phyloP scores from a whole-genome alignment of 208 protist species.

The Kentomonas sorsogonicus region DNA sequence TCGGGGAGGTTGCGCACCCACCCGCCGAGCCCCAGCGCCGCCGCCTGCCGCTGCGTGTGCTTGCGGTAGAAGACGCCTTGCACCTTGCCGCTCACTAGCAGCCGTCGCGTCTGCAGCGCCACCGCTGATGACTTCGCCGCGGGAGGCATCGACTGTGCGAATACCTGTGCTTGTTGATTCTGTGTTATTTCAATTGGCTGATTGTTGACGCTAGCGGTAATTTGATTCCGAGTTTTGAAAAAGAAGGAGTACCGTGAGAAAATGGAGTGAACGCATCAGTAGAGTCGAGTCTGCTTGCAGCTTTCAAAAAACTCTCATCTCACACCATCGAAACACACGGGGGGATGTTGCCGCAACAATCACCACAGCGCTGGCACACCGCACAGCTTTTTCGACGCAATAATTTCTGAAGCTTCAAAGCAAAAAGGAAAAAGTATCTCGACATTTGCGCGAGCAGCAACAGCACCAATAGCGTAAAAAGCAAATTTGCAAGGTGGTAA shows the following conservation, averaged over 20 bases:
- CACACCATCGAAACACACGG: too few species aligned
- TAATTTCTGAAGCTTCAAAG: background rate
- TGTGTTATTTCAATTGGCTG: constrained; percentile 1
- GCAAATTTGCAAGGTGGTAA: background rate
- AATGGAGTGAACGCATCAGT: too few species aligned
- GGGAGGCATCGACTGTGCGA: background rate
- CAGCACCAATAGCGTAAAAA: background rate
- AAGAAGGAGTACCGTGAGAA: too few species aligned
- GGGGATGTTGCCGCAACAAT: too few species aligned
- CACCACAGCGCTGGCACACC: too few species aligned
- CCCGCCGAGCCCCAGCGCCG: constrained; percentile 50
- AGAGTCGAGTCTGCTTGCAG: too few species aligned
- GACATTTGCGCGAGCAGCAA: background rate
- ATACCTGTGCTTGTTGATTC: background rate
- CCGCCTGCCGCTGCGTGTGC: constrained; percentile 48
- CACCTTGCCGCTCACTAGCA: constrained; percentile 74
- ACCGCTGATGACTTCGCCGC: background rate
- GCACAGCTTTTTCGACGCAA: too few species aligned
- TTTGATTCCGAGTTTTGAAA: constrained; percentile 9
- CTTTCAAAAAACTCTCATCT: too few species aligned
- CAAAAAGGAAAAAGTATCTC: background rate
- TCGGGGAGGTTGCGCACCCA: constrained; percentile 78
- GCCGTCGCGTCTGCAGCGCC: constrained; percentile 24
- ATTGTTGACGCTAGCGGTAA: background rate
- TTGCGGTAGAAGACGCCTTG: constrained; percentile 90